Evolutionary conservation across 192 early-diverging fungal genomes (phyloP).

Genomic region (Coemansia sp.): DNA sequence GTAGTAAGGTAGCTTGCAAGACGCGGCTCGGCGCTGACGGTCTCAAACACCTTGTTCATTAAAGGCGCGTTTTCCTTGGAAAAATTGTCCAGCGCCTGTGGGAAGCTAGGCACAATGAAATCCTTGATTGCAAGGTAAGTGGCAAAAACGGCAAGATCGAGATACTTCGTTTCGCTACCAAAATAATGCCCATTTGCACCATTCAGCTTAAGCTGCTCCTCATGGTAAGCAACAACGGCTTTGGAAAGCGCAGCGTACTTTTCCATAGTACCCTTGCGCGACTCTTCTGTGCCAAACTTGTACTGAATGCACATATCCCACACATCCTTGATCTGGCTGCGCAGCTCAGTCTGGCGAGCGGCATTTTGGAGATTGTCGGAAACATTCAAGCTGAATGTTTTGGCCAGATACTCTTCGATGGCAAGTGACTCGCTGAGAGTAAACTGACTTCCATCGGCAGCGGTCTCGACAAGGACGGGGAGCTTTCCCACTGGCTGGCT

Average conservation of each 20-base stretch:
- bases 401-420: conserved; percentile 52
- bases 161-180: conserved; percentile 36
- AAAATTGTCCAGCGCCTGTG: conserved; percentile 9
- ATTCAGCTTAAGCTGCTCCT: conserved; percentile 46
- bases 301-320: neutral
- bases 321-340: conserved; percentile 18
- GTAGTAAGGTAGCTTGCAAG: conserved; percentile 2
- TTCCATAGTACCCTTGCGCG: neutral
- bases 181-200: conserved; percentile 58
- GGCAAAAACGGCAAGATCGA: conserved; percentile 21
- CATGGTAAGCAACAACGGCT: conserved; percentile 36
- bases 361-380: conserved; percentile 9
- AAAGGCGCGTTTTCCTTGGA: conserved; percentile 12
- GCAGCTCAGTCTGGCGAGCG: conserved; percentile 27
- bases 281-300: conserved; percentile 8
- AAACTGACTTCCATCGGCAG: conserved; percentile 17
- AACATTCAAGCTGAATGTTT: conserved; percentile 40
- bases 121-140: neutral
- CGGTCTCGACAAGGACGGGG: conserved; percentile 50
- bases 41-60: conserved; percentile 18
- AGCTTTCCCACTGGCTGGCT: conserved; percentile 51
- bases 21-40: conserved; percentile 1
- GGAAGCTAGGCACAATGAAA: neutral
- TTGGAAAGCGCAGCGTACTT: conserved; percentile 8
- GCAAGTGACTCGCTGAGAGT: conserved; percentile 43